These are phyloP conservation scores for Populus simonii DNA, from an alignment of 345 rosid species.

Conservation along the genomic window DNA sequence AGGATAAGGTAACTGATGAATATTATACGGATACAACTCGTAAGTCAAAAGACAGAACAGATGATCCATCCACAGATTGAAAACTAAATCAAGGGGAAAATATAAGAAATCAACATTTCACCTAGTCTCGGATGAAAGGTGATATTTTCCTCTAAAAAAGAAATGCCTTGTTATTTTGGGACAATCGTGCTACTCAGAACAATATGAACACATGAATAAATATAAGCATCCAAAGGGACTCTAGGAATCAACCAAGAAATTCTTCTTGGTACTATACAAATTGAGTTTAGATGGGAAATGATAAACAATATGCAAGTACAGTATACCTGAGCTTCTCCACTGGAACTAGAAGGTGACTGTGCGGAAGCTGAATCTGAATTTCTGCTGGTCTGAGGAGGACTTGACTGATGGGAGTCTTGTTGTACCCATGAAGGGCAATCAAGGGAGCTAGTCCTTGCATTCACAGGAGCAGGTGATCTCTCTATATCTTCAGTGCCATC, in stretches of 20 bases:
- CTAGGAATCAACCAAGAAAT: background rate
- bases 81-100: background rate
- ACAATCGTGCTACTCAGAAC: background rate
- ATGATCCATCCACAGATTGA: constrained; percentile 3
- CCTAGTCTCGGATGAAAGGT: background rate
- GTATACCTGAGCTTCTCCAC: constrained; percentile 84
- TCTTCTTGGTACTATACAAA: background rate
- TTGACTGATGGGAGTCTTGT: constrained; percentile 80
- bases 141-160: background rate
- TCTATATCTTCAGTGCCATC: constrained; percentile 75
- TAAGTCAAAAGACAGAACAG: background rate
- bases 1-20: background rate
- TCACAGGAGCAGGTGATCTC: constrained; percentile 63
- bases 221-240: background rate
- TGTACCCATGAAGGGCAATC: constrained; percentile 85
- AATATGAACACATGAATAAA: background rate
- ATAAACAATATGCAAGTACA: background rate
- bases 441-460: constrained; percentile 57
- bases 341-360: constrained; percentile 92
- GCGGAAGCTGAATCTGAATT: constrained; percentile 97
- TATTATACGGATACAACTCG: background rate
- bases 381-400: constrained; percentile 94
- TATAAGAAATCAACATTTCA: background rate
- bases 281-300: background rate
- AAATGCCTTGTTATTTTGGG: background rate